Percentiles rank a stretch among this genome's conserved stretches.
phyloP scores from a whole-genome alignment of 2,329 filamentous ascomycete genomes.

The Penicillium sp. region DNA sequence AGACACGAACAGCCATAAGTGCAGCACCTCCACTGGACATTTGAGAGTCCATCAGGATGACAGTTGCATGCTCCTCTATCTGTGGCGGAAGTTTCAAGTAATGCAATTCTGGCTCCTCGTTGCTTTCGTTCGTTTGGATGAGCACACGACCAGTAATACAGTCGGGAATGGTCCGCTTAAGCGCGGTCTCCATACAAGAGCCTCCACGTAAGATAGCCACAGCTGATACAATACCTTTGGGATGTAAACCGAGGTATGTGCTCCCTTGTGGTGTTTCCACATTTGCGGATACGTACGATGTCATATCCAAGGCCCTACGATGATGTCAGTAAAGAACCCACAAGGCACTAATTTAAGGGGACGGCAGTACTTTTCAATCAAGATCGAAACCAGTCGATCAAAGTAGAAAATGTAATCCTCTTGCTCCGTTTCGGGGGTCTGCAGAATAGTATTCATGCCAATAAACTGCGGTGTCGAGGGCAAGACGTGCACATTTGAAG shows the following conservation, averaged over 20 bases:
- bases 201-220: constrained; percentile 88
- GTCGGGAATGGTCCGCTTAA: constrained; percentile 88
- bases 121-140: constrained; percentile 82
- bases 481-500: constrained; percentile 70
- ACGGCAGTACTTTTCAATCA: constrained; percentile 64
- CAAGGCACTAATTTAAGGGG: neutral
- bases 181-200: constrained; percentile 79
- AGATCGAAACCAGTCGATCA: constrained; percentile 77
- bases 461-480: constrained; percentile 74
- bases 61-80: constrained; percentile 71
- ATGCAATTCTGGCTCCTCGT: constrained; percentile 88
- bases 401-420: constrained; percentile 99
- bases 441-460: constrained; percentile 87
- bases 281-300: constrained; percentile 62
- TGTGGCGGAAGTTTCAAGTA: constrained; percentile 76
- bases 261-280: constrained; percentile 70
- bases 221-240: constrained; percentile 74
- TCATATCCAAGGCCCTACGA: constrained; percentile 69
- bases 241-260: constrained; percentile 68
- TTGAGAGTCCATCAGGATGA: constrained; percentile 86
- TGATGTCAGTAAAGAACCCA: constrained; percentile 1
- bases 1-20: constrained; percentile 93
- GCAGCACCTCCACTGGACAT: constrained; percentile 86
- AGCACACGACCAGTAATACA: constrained; percentile 84
- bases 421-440: constrained; percentile 71